Conservation (phyloP, 2,329 filamentous ascomycete species). For the Ascocoryne sarcoides region DNA sequence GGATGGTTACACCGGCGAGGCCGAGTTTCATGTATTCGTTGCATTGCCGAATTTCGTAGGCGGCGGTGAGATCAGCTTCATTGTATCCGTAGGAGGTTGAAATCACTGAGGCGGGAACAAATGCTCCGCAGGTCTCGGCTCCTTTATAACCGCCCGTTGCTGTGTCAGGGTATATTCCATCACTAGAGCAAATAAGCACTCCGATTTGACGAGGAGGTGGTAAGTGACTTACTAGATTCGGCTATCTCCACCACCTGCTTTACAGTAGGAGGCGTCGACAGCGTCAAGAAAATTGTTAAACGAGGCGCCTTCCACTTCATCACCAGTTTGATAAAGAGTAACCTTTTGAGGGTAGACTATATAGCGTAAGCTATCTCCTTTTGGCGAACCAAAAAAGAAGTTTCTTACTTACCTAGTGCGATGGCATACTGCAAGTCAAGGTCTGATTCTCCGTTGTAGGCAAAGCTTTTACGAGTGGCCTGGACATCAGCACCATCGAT, state of each 20-base stretch:
- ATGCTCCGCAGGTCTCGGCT: constrained; percentile 37
- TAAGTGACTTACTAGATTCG: constrained; percentile 16
- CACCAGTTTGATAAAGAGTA: constrained; percentile 25
- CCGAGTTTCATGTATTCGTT: constrained; percentile 14
- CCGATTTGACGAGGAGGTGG: neutral
- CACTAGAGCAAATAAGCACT: constrained; percentile 7
- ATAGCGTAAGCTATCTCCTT: constrained; percentile 14
- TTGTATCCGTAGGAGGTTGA: constrained; percentile 7
- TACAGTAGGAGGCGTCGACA: constrained; percentile 8
- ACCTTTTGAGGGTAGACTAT: constrained; percentile 41
- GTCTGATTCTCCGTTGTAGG: constrained; percentile 39
- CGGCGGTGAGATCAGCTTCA: constrained; percentile 10
- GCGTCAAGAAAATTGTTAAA: constrained; percentile 13
- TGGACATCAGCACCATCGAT: constrained; percentile 41
- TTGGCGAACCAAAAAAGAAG: neutral
- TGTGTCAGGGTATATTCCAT: constrained; percentile 29
- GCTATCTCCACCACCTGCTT: constrained; percentile 16
- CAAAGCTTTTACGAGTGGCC: constrained; percentile 30
- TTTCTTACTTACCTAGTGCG: constrained; percentile 38
- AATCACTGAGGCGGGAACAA: constrained; percentile 38
- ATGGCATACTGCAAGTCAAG: constrained; percentile 48
- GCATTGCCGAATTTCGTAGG: constrained; percentile 11
- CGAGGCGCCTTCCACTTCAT: constrained; percentile 7
- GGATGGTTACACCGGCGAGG: constrained; percentile 9
- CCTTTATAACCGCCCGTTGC: constrained; percentile 29